Evolutionary conservation across 495 filamentous ascomycete genomes (phyloP), one percentile per base, ranked within the genome.

Genomic region (Glonium stellatum): DNA sequence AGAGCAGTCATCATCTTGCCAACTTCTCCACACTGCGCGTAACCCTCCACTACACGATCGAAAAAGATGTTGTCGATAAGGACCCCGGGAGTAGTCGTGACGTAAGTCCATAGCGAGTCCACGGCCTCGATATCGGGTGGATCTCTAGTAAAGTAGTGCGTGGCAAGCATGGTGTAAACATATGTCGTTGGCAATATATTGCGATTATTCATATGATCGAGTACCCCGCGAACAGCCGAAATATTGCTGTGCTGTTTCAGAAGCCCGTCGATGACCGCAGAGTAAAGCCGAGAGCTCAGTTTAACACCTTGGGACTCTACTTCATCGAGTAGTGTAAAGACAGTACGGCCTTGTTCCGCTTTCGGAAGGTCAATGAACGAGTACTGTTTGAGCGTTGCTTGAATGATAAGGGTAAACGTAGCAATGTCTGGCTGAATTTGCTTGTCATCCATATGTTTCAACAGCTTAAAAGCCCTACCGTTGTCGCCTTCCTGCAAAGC

Each of bases 91-190:
- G 67, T 64, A 31, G 77, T 61, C n/a, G 70, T 60, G 25, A 78
- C 76, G 21, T 75, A 72, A 13, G 73, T 53, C 60, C 84, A 79
- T 6, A 89, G 71, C 9, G 73, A 56, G 21, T 80, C 77, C 34
- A 88, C 77, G 22, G 80, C 81, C 0, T 67, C 71, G 25, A 86
- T 63, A 65, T 88, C 75, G 1, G 85, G 83, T 9, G 80, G 79
- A n/a, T 67, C 13, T 49, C 60, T 76, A 4, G 70, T 41, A 67
- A 90, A 89, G 71, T 84, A 84, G 71, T 86, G 73, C n/a, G 81
- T 78, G n/a, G 85, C 67, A 8, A 92, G 76, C 65, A 84, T 84
- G 25, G 87, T 88, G 76, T 87, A 87, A 65, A 89, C 78, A 55
- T 86, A 79, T 5, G 78, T 64, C 2, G 77, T 78, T 0, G 84